Evolutionary conservation across 2,329 filamentous ascomycete genomes (phyloP).

Genomic region (Acephala macrosclerotiorum): DNA sequence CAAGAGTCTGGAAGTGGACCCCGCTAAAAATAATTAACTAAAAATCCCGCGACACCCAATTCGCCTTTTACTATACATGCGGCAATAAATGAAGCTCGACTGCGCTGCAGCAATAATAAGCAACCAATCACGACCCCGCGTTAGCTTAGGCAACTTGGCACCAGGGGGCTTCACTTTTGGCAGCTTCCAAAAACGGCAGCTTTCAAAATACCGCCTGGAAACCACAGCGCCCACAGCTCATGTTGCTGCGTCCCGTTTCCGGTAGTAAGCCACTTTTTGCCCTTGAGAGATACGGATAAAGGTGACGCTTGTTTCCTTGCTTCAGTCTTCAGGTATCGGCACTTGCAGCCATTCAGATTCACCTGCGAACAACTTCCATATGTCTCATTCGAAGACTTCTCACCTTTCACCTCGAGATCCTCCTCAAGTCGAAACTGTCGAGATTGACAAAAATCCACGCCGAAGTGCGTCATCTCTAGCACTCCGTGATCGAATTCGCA

Average conservation of each 20-base stretch:
- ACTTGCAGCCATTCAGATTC: conserved; percentile 10
- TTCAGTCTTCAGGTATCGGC: conserved; percentile 15
- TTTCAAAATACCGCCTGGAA: conserved; percentile 3
- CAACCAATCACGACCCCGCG: no score
- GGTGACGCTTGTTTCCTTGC: conserved; percentile 13
- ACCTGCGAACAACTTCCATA: conserved; percentile 10
- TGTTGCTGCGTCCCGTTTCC: conserved; percentile 15
- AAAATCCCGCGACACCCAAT: no score
- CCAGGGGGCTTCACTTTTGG: background rate
- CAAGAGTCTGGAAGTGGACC: no score
- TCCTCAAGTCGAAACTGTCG: conserved; percentile 12
- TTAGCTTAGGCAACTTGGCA: no score
- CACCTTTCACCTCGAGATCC: conserved; percentile 18
- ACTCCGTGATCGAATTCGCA: conserved; percentile 15
- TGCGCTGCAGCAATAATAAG: no score
- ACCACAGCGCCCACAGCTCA: background rate
- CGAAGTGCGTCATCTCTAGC: conserved; percentile 15
- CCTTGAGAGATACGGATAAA: conserved; percentile 16
- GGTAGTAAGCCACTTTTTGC: no score
- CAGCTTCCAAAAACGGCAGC: conserved; percentile 6
- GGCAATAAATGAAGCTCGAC: no score
- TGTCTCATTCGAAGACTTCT: conserved; percentile 14
- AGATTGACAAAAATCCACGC: conserved; percentile 18
- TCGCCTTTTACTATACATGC: no score
- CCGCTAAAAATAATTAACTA: no score